Base-by-base conservation (phyloP, 345 rosid genomes). In the Aquilaria yunnanensis region DNA sequence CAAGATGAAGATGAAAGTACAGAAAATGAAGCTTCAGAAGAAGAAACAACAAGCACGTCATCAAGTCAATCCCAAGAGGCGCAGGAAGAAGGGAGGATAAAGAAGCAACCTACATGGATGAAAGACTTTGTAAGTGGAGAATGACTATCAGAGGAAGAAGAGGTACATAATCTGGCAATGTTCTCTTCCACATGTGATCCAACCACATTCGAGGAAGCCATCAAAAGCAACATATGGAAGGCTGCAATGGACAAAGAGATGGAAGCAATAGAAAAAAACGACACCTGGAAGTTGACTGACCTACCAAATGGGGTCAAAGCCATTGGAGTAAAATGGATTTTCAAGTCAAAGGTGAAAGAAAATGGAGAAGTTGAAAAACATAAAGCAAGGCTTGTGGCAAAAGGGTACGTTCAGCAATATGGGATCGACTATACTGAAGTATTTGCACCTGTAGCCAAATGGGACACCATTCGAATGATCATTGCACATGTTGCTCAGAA, bases 291-390 rank as follows among this genome's bases (percentile, higher is more conserved):
- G 10, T 29, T 53, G 0, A 30, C 49, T 52, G 33, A 37, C 4
- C n/a, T 63, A 10, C 60, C 53, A 0, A 16, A 1, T 1, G 13
- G 33, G 5, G 30, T 51, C 12, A 64, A 55, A 29, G 54, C 9
- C 8, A 54, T 63, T 33, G 31, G 59, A 0, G 64, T 67, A 32
- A 67, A 67, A 9, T 67, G 64, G 59, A 60, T 66, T 9, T 67
- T 32, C 3, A 67, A 47, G 12, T 59, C 51, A 5, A 67, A 67
- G 11, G 12, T 59, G 10, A 51, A 67, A 37, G 64, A 52, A 2
- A 37, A 41, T 29, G 52, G 46, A 6, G 16, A 58, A 0, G 14
- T 59, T 4, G 56, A 41, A 1, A 64, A 29, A 43, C 30, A 43
- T 32, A 64, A 54, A n/a, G 60, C 48, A 8, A 4, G 47, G 30